Evolutionary conservation across 2,329 filamentous ascomycete species (phyloP), one percentile per base, ranked within the genome.

Genomic region (Tolypocladium tundrense): DNA sequence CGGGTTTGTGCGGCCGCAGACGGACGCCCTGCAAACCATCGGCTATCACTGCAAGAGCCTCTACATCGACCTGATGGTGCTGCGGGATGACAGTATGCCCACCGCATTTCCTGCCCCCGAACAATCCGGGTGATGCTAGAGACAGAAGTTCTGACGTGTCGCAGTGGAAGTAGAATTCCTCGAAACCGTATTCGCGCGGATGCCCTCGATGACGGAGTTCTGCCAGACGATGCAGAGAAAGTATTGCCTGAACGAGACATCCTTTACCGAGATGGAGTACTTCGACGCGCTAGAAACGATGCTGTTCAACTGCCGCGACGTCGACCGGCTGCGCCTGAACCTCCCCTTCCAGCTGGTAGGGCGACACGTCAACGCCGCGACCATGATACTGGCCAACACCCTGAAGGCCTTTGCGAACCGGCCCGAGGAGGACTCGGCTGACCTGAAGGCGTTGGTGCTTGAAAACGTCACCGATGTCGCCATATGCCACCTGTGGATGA

Each of bases 271-370:
- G 62, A 63, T 67, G 5, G 78, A 82, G 51, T 82, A 77, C 63
- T 70, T 72, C 43, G 60, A 63, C 6, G 69, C 70, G 10, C 64
- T 81, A 8, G 71, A 74, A 55, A 67, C 67, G 33, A 71, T 81
- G 37, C 69, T 82, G 0, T 72, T 74, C 60, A 68, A 73, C 57
- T 77, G 76, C 57, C 75, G 76, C 45, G 72, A 75, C 27, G 66
- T 79, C 57, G 70, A 74, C 7, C 70, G 77, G 4, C 64, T 81
- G n/a, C 77, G 78, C 48, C 66, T 82, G 27, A 79, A 76, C 59
- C 73, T 82, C 6, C 79, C 79, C 3, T 80, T 79, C 59, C 77
- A 80, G 62, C 69, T 82, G 10, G 72, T 80, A 13, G 76, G 75
- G 19, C 69, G 70, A 11, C 70, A 76, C 59, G 77, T 73, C 59